Evolutionary conservation across 768 basidiomycete species (phyloP).

Genomic region (Lactarius tabidus): DNA sequence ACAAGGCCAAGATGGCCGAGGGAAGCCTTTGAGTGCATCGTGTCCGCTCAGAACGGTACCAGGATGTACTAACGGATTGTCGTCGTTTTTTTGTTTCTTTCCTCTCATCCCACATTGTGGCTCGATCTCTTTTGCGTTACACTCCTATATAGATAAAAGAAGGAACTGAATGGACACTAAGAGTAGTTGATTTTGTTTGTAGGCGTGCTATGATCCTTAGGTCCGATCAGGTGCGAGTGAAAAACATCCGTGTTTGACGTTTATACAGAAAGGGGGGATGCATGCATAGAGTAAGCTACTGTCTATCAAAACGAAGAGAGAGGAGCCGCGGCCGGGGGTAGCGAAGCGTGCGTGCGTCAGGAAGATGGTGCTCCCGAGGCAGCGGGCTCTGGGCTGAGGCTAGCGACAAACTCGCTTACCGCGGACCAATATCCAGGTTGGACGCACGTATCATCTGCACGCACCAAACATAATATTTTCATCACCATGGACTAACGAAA

Average conservation of each 20-base stretch:
- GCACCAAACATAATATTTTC: background rate
- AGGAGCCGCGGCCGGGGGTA: background rate
- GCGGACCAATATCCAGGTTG: slow-evolving; percentile 33
- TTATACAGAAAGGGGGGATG: background rate
- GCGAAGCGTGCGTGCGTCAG: background rate
- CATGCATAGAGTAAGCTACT: background rate
- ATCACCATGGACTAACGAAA: background rate
- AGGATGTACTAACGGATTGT: background rate
- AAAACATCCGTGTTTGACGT: background rate
- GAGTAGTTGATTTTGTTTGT: background rate
- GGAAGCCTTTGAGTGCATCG: slow-evolving; percentile 53
- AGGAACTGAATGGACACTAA: background rate
- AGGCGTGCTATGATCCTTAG: background rate
- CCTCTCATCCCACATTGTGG: no score
- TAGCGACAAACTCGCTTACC: slow-evolving; percentile 28
- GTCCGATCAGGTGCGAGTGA: background rate
- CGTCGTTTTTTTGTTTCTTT: background rate
- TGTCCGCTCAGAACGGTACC: no score
- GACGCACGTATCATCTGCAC: slow-evolving; percentile 33
- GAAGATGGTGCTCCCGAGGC: background rate
- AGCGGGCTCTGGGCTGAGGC: slow-evolving; percentile 1
- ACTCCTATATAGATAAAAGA: background rate
- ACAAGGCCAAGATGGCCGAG: slow-evolving; percentile 85
- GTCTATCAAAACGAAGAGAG: background rate
- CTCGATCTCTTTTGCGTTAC: background rate